Evolutionary conservation across 371 early-diverging fungal genomes (phyloP), one percentile per base, ranked within the genome.

Genomic region (Mortierella sp.): DNA sequence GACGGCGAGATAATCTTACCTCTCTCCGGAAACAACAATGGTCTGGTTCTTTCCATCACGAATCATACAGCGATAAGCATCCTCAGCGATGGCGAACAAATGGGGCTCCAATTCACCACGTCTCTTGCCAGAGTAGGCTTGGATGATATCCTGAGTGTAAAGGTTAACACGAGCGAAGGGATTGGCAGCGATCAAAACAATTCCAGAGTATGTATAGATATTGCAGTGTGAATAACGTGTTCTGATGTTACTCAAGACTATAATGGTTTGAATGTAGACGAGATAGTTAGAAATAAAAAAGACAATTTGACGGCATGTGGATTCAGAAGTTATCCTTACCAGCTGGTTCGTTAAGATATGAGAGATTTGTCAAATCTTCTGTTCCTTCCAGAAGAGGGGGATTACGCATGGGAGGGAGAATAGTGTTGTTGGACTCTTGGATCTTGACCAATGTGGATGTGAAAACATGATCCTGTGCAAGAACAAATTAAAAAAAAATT

Each of bases 151-250:
- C 28, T 92, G 92, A 36, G 93, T 91, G 84, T 99, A 98, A 38
- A 98, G 85, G 22, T 92, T 87, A 52, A 99, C 91, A 36, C 94
- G 87, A 50, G 92, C 93, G 85, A 98, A 99, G 4, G 99, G 99
- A 86, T 99, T 99, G 76, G 97, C 92, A 45, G 99, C 98, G 63
- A 99, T 96, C 76, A 99, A 87, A 60, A 99, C 98, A 67, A 98
- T 96, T 60, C 99, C 99, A 32, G 99, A 98, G 81, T 98, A 99
- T n/a, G 99, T 99, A 85, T 99, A 99, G 70, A 98, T 97, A 84
- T 93, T 94, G 74, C 93, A 93, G 79, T 95, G 95, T 15, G 87
- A 85, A 76, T 97, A 98, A 59, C 98, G 92, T 5, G 95, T 89
- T 48, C 88, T 87, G 73, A 98, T 93, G 75, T 95, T 97, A 85